Evolutionary conservation across 2,329 filamentous ascomycete species (phyloP), one percentile per base, ranked within the genome.

Genomic region (Penicillium digitatum): DNA sequence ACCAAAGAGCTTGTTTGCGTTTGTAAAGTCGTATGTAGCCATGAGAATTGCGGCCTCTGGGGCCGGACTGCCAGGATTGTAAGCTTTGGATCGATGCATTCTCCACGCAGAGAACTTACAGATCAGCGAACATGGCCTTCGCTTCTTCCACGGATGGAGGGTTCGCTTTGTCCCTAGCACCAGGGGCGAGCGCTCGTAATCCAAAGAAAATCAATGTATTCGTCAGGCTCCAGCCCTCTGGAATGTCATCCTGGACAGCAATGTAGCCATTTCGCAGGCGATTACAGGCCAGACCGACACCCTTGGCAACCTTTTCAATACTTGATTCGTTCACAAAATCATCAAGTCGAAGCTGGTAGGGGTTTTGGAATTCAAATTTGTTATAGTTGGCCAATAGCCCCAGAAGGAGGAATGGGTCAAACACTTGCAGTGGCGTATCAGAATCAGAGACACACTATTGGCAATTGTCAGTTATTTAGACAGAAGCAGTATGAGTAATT

Each of bases 281-380:
- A 47, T 81, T 79, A 66, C 89, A 95, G 0, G 88, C 86, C 53
- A 82, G 77, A 2, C 91, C 90, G 22, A 96, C 83, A 54, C 87
- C 88, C 47, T 79, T 79, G 42, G 95, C 85, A 60, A 96, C 89
- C 67, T 89, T 90, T 56, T 87, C 83, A 65, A 97, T 96, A 2
- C 88, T 87, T 0, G 81, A 78, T 68, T 97, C 92, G 69, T 99
- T 96, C 66, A 96, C 90, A 73, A 97, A 97, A 72, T 97, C 92
- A 65, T 93, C 91, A 16, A 99, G 81, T 27, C 93, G 88, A 59
- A 95, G 78, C 66, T 94, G 88, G 66, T 99, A 99, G 0, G 93
- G 93, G 65, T 99, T 99, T 70, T 96, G 92, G 54, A 95, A 93
- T 73, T 99, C 94, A 68, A 99, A 99, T 73, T 97, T 99, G 81